A percentile compares a stretch with the other conserved stretches of the same genome.
These are phyloP conservation scores for Epichloe coenophiala DNA, from an alignment of 2,329 filamentous ascomycete species.

Conservation along the genomic window DNA sequence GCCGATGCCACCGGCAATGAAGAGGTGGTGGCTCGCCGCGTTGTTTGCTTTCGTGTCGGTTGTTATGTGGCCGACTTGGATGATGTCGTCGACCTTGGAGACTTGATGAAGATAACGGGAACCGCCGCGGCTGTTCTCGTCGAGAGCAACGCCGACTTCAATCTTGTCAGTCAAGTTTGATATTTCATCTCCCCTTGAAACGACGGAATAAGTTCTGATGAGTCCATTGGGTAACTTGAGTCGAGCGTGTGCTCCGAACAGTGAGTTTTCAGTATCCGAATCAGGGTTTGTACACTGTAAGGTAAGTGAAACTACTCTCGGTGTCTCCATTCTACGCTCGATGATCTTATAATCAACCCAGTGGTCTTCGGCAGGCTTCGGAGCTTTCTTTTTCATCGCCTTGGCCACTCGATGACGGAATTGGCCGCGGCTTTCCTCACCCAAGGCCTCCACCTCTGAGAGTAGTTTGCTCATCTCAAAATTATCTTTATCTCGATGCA, in stretches of 20 bases:
- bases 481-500: slow-evolving; percentile 41
- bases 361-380: slow-evolving; percentile 12
- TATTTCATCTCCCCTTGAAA: slow-evolving; percentile 18
- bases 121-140: slow-evolving; percentile 42
- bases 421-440: slow-evolving; percentile 30
- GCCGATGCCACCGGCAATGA: slow-evolving; percentile 52
- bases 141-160: slow-evolving; percentile 44
- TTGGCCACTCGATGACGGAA: slow-evolving; percentile 40
- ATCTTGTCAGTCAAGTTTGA: slow-evolving; percentile 31
- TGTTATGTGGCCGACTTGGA: slow-evolving; percentile 39
- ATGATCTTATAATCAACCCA: slow-evolving; percentile 36
- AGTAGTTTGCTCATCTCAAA: slow-evolving; percentile 38
- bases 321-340: slow-evolving; percentile 37
- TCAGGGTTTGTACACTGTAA: slow-evolving; percentile 31
- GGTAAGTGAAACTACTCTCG: slow-evolving; percentile 35
- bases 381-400: slow-evolving; percentile 17
- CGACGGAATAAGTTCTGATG: slow-evolving; percentile 46
- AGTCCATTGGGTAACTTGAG: slow-evolving; percentile 43
- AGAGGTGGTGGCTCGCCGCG: slow-evolving; percentile 43
- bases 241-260: slow-evolving; percentile 39
- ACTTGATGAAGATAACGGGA: slow-evolving; percentile 43
- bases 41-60: slow-evolving; percentile 30
- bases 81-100: slow-evolving; percentile 30
- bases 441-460: slow-evolving; percentile 35
- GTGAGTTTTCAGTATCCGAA: slow-evolving; percentile 20